Base-by-base conservation (phyloP, 2,329 filamentous ascomycete genomes). In the Exophiala aquamarina region DNA sequence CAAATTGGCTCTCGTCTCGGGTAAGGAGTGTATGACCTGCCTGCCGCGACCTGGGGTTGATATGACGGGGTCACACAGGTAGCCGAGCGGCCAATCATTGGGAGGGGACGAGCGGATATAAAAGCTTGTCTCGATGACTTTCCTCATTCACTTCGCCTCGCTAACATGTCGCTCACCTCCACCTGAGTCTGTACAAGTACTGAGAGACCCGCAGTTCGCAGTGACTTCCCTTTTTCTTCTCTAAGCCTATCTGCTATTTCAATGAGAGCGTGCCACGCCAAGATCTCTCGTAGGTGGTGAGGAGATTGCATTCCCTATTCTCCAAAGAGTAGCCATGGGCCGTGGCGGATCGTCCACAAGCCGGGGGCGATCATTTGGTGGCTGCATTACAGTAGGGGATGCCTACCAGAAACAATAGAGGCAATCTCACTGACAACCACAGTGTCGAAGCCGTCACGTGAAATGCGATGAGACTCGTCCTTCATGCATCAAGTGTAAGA, bases 251-350 rank as follows among this genome's bases (percentile, higher is more conserved):
- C 70, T 74, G 0, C 79, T 79, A 2, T 79, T 79, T 3, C 79
- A 11, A 11, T 79, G 0, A 83, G 63, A 2, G 76, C 78, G 15
- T 82, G 0, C 79, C 6, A 26, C 6, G 11, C 11, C 23, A 6
- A 11, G 11, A 26, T 26, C 23, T 26, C 23, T 6, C 6, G 11
- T 26, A 6, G 79, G 37, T 82, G 82, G 0, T 79, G 79, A 3
- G 74, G 11, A 26, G 23, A 26, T 11, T 26, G 23, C 6, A 26
- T 26, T 26, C 23, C 11, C 6, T 6, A 26, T 79, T 1, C 76
- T 72, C 1, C 81, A 66, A 2, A 83, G 61, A 1, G 78, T 69
- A 17, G 78, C 78, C 6, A 82, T 75, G 59, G 4, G n/a, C 8
- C n/a, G 36, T 39, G 15, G 17, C 36, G 15, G n/a, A 39, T 39